Base-by-base conservation (phyloP, 441 rosid genomes). In the Isatis lusitanica region DNA sequence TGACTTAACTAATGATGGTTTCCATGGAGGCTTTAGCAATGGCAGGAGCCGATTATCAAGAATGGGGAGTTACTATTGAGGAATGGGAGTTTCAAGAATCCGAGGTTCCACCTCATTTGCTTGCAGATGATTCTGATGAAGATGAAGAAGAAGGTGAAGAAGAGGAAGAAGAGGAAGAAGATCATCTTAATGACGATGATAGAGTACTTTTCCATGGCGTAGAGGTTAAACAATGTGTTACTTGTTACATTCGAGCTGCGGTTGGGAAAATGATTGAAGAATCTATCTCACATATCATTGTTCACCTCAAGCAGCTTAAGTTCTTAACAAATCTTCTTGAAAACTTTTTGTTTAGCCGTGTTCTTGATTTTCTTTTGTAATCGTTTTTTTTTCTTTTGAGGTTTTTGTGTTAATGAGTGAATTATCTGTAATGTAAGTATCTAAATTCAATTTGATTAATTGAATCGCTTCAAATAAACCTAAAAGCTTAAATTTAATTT, bases 11-110 rank as follows among this genome's bases (percentile, higher is more conserved):
- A 7, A 50, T 16, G 64, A 68, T 68, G 58, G 75, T 73, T 76
- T 86, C 88, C 0, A 66, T 81, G 51, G 86, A 86, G 60, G 86
- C 90, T 36, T 36, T 84, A 70, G 84, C 90, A 39, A 86, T 86
- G 90, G 80, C 79, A 0, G 84, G 83, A 21, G 62, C 5, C 11
- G 82, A 81, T 63, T 82, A 67, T 70, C 42, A 48, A 8, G 73
- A 55, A 52, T 84, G 80, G 59, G 71, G 80, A 60, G 57, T 83
- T 35, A 62, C 78, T 57, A 24, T 77, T 12, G 75, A 77, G 21
- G 65, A 63, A 11, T 81, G 69, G 83, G 79, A 70, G 71, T 50
- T 59, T 10, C 69, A 68, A 60, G 85, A 66, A 7, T 17, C 59
- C 0, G 35, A 64, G 0, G 59, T 71, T 5, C 83, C 83, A 0